phyloP scores from a whole-genome alignment of 1,284 basidiomycete genomes.

The Bondarzewia mesenterica region DNA sequence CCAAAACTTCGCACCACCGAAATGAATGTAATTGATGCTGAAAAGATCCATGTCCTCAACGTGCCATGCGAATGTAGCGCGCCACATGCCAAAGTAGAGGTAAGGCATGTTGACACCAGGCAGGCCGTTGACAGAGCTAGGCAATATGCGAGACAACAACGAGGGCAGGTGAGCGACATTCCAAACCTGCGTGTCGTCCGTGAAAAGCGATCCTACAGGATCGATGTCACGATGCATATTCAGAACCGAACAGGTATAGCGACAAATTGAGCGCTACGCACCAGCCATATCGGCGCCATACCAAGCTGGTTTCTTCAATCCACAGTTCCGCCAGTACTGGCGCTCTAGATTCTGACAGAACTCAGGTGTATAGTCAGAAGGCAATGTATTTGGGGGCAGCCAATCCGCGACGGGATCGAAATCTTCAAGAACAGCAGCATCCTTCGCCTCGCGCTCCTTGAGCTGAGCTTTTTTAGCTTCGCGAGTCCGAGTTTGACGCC shows the following conservation, averaged over 20 bases:
- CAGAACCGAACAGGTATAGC: background rate
- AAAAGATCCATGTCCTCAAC: constrained; percentile 98
- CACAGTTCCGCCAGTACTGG: constrained; percentile 88
- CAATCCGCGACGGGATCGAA: constrained; percentile 70
- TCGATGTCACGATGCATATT: background rate
- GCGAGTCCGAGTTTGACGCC: constrained; percentile 36
- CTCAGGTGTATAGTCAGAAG: constrained; percentile 76
- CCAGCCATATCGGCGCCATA: constrained; percentile 96
- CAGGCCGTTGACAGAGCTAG: constrained; percentile 57
- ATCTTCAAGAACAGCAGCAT: constrained; percentile 54
- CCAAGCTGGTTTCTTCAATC: constrained; percentile 83
- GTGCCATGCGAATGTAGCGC: constrained; percentile 98
- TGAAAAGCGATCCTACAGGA: constrained; percentile 75
- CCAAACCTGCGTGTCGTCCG: constrained; percentile 78
- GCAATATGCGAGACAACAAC: constrained; percentile 76
- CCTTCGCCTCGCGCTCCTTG: constrained; percentile 45
- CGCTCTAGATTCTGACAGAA: constrained; percentile 86
- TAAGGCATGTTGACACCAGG: constrained; percentile 98
- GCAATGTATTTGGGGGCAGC: constrained; percentile 65
- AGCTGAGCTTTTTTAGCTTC: constrained; percentile 45
- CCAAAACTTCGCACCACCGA: constrained; percentile 96
- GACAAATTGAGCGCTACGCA: constrained; percentile 22
- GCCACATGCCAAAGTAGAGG: constrained; percentile 99
- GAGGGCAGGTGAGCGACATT: constrained; percentile 91
- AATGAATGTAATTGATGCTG: constrained; percentile 99